Percentiles rank a stretch among this genome's conserved stretches.
These are phyloP conservation scores for Neonothopanus nambi DNA, from an alignment of 1,284 basidiomycete genomes.

Conservation along the genomic window DNA sequence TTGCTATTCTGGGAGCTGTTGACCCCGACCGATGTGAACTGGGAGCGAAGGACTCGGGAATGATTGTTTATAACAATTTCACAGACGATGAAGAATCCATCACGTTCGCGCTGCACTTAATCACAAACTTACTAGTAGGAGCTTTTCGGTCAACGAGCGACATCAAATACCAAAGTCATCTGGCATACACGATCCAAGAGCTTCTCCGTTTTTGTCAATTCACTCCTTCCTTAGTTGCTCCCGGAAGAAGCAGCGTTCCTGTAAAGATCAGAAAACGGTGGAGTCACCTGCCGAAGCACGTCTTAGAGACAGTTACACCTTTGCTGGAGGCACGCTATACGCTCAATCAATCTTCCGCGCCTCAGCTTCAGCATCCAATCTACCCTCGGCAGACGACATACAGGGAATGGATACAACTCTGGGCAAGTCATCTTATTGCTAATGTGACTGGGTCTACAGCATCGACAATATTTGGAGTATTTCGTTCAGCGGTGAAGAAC, in stretches of 20 bases:
- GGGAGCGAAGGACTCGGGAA: slow-evolving; percentile 58
- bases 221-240: slow-evolving; percentile 65
- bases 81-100: slow-evolving; percentile 78
- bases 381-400: slow-evolving; percentile 81
- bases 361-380: slow-evolving; percentile 63
- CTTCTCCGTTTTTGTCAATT: slow-evolving; percentile 89
- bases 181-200: slow-evolving; percentile 94
- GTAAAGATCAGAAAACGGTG: slow-evolving; percentile 74
- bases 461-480: slow-evolving; percentile 75
- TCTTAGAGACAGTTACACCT: slow-evolving; percentile 87
- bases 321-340: slow-evolving; percentile 79
- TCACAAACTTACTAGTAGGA: slow-evolving; percentile 86
- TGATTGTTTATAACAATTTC: slow-evolving; percentile 85
- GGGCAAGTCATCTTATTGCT: slow-evolving; percentile 86
- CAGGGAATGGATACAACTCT: slow-evolving; percentile 94
- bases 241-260: slow-evolving; percentile 56
- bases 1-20: slow-evolving; percentile 92
- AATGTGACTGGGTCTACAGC: slow-evolving; percentile 60
- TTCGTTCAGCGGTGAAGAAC: slow-evolving; percentile 78
- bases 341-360: slow-evolving; percentile 38
- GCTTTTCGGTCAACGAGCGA: slow-evolving; percentile 94
- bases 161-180: slow-evolving; percentile 86
- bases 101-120: slow-evolving; percentile 84
- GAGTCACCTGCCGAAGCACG: slow-evolving; percentile 79
- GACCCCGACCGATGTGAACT: slow-evolving; percentile 94